Evolutionary conservation across 768 basidiomycete species (phyloP).

Genomic region (Lactarius hengduanensis): DNA sequence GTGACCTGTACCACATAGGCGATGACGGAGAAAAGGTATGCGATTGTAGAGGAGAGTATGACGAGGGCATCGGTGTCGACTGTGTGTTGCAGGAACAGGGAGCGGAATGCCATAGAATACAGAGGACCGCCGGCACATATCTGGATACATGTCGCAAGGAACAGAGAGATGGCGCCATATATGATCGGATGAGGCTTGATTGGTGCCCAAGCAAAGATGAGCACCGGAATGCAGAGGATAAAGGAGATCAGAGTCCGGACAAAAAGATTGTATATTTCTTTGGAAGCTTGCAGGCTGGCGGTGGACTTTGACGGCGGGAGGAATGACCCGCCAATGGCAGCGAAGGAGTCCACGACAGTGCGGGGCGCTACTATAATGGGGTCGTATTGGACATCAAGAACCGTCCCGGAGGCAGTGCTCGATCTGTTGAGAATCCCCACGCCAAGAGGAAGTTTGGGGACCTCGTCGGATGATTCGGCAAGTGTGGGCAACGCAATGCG

Average conservation of each 20-base stretch:
- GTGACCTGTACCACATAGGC: conserved; percentile 38
- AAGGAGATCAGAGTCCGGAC: conserved; percentile 36
- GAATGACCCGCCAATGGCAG: conserved; percentile 30
- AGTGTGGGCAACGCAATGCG: conserved; percentile 10
- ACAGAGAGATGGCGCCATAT: conserved; percentile 40
- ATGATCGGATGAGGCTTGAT: conserved; percentile 36
- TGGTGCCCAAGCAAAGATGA: conserved; percentile 45
- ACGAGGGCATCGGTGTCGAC: conserved; percentile 43
- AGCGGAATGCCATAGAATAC: conserved; percentile 37
- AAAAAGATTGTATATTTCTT: conserved; percentile 35
- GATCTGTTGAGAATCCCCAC: conserved; percentile 7
- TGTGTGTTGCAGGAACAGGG: conserved; percentile 39
- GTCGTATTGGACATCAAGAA: conserved; percentile 31
- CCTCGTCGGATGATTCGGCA: background rate
- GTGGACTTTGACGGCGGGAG: conserved; percentile 31
- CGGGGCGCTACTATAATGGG: conserved; percentile 35
- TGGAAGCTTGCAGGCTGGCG: conserved; percentile 33
- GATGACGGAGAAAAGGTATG: conserved; percentile 43
- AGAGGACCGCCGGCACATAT: conserved; percentile 38
- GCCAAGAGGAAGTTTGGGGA: conserved; percentile 12
- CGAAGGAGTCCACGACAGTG: conserved; percentile 35
- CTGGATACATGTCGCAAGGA: conserved; percentile 43
- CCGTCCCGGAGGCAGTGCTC: background rate
- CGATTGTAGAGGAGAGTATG: conserved; percentile 40
- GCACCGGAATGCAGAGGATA: conserved; percentile 41